Evolutionary conservation across 225 moss, liverwort and hornwort genomes (phyloP).

Genomic region (Asterella californica): DNA sequence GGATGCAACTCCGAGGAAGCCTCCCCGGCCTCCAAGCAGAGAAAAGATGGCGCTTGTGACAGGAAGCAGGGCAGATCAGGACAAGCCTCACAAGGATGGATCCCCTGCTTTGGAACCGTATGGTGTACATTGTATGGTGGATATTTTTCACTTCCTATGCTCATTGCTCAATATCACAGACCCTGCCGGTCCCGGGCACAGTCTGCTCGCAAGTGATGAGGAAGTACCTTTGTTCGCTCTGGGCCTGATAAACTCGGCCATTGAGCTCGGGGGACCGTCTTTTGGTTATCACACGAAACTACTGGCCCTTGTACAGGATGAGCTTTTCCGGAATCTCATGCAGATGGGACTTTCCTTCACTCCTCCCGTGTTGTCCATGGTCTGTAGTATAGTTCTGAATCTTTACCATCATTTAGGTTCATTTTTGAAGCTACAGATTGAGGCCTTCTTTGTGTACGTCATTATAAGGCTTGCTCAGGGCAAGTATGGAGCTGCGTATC

Average conservation of each 20-base stretch:
- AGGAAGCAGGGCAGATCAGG: slow-evolving; percentile 47
- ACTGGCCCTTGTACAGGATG: slow-evolving; percentile 93
- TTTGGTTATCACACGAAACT: slow-evolving; percentile 79
- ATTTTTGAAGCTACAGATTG: slow-evolving; percentile 80
- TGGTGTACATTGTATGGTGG: slow-evolving; percentile 94
- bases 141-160: slow-evolving; percentile 97
- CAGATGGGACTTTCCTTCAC: slow-evolving; percentile 95
- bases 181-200: slow-evolving; percentile 87
- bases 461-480: slow-evolving; percentile 96
- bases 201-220: slow-evolving; percentile 89
- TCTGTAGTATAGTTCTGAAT: slow-evolving; percentile 94
- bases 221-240: slow-evolving; percentile 96
- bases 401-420: slow-evolving; percentile 89
- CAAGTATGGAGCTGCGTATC: slow-evolving; percentile 86
- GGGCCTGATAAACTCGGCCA: slow-evolving; percentile 81
- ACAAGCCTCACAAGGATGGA: slow-evolving; percentile 51
- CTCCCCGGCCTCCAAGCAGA: slow-evolving; percentile 42
- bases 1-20: slow-evolving; percentile 29
- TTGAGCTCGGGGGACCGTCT: slow-evolving; percentile 88
- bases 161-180: slow-evolving; percentile 89
- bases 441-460: slow-evolving; percentile 96
- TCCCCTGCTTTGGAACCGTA: slow-evolving; percentile 67
- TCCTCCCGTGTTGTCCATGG: slow-evolving; percentile 87
- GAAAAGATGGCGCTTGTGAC: slow-evolving; percentile 36
- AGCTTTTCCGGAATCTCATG: slow-evolving; percentile 94